Evolutionary conservation across 306 rosid species (phyloP).

Genomic region (Fragaria nilgerrensis): DNA sequence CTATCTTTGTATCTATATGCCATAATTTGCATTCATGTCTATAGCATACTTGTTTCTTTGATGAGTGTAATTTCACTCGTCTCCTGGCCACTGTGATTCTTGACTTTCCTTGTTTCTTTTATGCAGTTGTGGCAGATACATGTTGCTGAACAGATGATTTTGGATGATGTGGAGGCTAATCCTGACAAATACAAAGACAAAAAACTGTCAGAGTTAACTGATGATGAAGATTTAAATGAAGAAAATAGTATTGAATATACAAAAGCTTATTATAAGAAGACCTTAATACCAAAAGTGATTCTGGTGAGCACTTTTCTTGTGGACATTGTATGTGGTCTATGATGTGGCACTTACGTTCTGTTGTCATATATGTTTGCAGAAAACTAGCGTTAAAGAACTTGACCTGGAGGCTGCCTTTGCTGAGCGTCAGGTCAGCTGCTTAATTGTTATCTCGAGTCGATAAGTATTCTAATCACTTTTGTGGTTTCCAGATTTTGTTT

Average conservation of each 20-base stretch:
- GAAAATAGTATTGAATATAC: slow-evolving; percentile 65
- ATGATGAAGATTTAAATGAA: slow-evolving; percentile 74
- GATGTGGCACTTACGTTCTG: slow-evolving; percentile 28
- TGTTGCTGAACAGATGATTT: slow-evolving; percentile 84
- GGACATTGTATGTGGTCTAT: slow-evolving; percentile 19
- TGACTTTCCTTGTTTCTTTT: neutral
- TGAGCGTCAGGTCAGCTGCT: slow-evolving; percentile 77
- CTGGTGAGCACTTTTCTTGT: slow-evolving; percentile 52
- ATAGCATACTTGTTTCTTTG: neutral
- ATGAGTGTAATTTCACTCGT: neutral
- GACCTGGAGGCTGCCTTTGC: slow-evolving; percentile 82
- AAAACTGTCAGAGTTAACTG: slow-evolving; percentile 62
- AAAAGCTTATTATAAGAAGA: slow-evolving; percentile 63
- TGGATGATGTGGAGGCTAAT: slow-evolving; percentile 73
- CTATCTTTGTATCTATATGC: neutral
- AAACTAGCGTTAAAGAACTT: slow-evolving; percentile 87
- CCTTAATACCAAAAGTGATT: slow-evolving; percentile 55
- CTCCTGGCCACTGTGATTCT: slow-evolving; percentile 11
- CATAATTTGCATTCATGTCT: too few species aligned
- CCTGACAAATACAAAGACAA: slow-evolving; percentile 82
- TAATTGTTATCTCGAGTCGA: neutral
- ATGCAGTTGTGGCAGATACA: slow-evolving; percentile 95
- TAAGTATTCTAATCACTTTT: slow-evolving; percentile 18
- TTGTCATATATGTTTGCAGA: slow-evolving; percentile 50
- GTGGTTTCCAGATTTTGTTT: slow-evolving; percentile 3